These are phyloP conservation scores for Phytophthora kernoviae DNA, from an alignment of 352 stramenopile genomes.

Conservation along the genomic window DNA sequence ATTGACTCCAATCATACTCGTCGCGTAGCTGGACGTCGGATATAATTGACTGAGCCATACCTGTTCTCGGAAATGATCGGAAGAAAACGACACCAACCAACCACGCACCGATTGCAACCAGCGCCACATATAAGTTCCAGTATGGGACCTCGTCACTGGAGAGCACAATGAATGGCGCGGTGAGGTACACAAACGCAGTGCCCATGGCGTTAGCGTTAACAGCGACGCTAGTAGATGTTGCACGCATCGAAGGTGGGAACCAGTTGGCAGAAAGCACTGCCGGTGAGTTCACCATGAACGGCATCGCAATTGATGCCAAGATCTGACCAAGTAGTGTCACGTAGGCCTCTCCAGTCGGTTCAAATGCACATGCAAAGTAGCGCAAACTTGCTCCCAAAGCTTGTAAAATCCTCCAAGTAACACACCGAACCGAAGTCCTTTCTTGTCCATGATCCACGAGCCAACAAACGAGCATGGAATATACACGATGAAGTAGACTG, in stretches of 20 bases:
- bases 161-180: conserved; percentile 53
- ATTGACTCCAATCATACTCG: conserved; percentile 80
- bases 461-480: conserved; percentile 81
- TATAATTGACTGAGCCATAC: conserved; percentile 46
- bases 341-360: conserved; percentile 30
- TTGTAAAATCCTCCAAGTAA: conserved; percentile 64
- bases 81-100: conserved; percentile 36
- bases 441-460: conserved; percentile 85
- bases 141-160: conserved; percentile 30
- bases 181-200: conserved; percentile 65
- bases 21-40: conserved; percentile 65
- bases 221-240: conserved; percentile 70
- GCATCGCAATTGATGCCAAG: conserved; percentile 70
- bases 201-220: conserved; percentile 80
- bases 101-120: conserved; percentile 29
- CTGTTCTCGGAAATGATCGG: conserved; percentile 47
- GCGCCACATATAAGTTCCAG: conserved; percentile 55
- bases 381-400: conserved; percentile 51
- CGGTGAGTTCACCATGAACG: conserved; percentile 88
- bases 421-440: conserved; percentile 66
- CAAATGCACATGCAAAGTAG: conserved; percentile 44
- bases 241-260: conserved; percentile 69
- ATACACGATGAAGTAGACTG: conserved; percentile 80
- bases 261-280: conserved; percentile 75
- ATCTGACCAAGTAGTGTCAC: conserved; percentile 65